A percentile compares a stretch with the other conserved stretches of the same genome.
These are phyloP conservation scores for Tylopilus subfusipes DNA, from an alignment of 768 basidiomycete species.

Conservation along the genomic window DNA sequence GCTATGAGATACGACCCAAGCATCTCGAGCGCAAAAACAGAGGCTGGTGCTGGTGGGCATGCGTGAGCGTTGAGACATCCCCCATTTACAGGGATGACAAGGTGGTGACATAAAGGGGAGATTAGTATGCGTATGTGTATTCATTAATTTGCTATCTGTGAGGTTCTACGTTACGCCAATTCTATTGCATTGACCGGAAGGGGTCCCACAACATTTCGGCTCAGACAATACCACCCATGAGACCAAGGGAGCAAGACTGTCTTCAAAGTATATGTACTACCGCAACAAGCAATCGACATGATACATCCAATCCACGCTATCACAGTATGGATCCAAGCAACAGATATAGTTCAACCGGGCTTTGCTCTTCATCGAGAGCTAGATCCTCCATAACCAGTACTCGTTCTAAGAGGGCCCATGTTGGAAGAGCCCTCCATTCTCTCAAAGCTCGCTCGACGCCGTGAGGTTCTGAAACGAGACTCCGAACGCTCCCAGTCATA, in stretches of 20 bases:
- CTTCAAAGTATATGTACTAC: constrained; percentile 1
- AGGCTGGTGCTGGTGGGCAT: constrained; percentile 4
- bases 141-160: constrained; percentile 12
- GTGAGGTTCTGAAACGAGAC: constrained; percentile 27
- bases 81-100: background rate
- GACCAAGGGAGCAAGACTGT: background rate
- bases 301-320: background rate
- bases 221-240: background rate
- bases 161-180: background rate
- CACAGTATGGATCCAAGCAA: background rate
- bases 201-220: background rate
- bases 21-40: constrained; percentile 3
- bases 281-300: background rate
- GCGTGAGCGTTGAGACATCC: background rate
- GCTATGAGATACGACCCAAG: constrained; percentile 9
- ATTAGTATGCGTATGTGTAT: constrained; percentile 11
- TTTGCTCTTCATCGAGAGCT: constrained; percentile 51
- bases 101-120: background rate
- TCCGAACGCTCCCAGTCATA: constrained; percentile 63
- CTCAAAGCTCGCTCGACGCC: constrained; percentile 36
- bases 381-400: constrained; percentile 80
- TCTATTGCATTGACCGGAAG: background rate
- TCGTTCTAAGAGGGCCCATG: constrained; percentile 67
- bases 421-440: constrained; percentile 68
- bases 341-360: background rate